Evolutionary conservation across 2,329 filamentous ascomycete genomes (phyloP).

Genomic region (Beauveria pseudobassiana): DNA sequence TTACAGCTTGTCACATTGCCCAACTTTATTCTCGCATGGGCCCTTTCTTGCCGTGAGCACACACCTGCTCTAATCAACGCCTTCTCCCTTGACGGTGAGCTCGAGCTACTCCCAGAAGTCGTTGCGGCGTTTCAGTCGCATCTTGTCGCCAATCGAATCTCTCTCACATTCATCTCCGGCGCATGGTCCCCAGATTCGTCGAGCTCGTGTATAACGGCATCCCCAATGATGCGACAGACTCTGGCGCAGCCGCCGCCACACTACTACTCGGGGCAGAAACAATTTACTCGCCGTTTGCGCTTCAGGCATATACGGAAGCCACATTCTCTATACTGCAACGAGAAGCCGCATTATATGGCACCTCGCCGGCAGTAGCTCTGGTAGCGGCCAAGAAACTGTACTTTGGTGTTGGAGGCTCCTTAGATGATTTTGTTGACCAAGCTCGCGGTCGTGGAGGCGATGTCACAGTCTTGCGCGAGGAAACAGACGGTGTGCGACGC

Average conservation of each 20-base stretch:
- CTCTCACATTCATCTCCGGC: slow-evolving; percentile 62
- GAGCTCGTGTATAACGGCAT: slow-evolving; percentile 41
- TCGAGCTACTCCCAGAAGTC: slow-evolving; percentile 55
- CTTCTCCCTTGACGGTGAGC: slow-evolving; percentile 47
- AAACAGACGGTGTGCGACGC: slow-evolving; percentile 52
- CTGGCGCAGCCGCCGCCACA: slow-evolving; percentile 21
- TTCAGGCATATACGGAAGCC: slow-evolving; percentile 61
- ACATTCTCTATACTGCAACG: slow-evolving; percentile 50
- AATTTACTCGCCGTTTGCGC: slow-evolving; percentile 70
- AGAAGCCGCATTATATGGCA: slow-evolving; percentile 26
- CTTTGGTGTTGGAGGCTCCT: slow-evolving; percentile 76
- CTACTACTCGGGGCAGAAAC: slow-evolving; percentile 71
- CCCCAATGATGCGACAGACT: neutral
- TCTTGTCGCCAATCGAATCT: slow-evolving; percentile 43
- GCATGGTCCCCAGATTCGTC: slow-evolving; percentile 64
- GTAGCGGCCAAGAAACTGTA: slow-evolving; percentile 74
- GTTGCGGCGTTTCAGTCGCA: slow-evolving; percentile 49
- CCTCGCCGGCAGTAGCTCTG: slow-evolving; percentile 45
- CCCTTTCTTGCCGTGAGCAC: slow-evolving; percentile 36
- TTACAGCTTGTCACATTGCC: slow-evolving; percentile 72
- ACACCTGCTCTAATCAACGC: slow-evolving; percentile 34
- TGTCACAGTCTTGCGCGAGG: slow-evolving; percentile 47
- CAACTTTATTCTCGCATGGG: slow-evolving; percentile 68
- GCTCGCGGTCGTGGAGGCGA: slow-evolving; percentile 40
- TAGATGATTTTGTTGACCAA: slow-evolving; percentile 62